These are phyloP conservation scores for Colletotrichum karsti DNA, from an alignment of 2,329 filamentous ascomycete genomes.

Conservation along the genomic window DNA sequence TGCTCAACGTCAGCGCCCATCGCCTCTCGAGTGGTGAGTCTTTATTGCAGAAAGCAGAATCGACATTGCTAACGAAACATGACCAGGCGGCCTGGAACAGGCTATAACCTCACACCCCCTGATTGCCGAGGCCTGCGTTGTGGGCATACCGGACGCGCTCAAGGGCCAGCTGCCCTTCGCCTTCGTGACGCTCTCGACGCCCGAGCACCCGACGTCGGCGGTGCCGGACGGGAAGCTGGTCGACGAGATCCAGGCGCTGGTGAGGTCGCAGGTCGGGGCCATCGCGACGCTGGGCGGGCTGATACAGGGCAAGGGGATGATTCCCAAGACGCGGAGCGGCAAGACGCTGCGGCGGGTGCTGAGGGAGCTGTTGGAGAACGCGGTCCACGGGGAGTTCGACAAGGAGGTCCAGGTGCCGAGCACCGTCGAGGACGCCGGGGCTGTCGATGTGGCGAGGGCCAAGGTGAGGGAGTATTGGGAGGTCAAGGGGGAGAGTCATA, in stretches of 20 bases:
- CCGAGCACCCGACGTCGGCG: slow-evolving; percentile 59
- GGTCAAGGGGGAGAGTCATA: slow-evolving; percentile 51
- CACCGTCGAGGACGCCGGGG: slow-evolving; percentile 83
- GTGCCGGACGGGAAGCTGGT: slow-evolving; percentile 54
- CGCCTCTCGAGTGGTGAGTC: slow-evolving; percentile 82
- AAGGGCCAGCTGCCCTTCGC: slow-evolving; percentile 95
- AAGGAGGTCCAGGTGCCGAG: slow-evolving; percentile 79
- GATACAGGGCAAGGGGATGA: slow-evolving; percentile 85
- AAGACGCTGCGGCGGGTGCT: slow-evolving; percentile 88
- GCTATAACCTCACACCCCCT: slow-evolving; percentile 82
- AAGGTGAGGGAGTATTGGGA: slow-evolving; percentile 82
- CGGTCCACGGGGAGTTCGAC: slow-evolving; percentile 75
- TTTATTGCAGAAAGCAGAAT: background rate
- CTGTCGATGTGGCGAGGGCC: slow-evolving; percentile 76
- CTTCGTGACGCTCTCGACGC: slow-evolving; percentile 70
- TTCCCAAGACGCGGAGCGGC: slow-evolving; percentile 90
- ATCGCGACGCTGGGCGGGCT: slow-evolving; percentile 89
- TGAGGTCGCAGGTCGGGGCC: slow-evolving; percentile 84
- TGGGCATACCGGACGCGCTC: slow-evolving; percentile 83
- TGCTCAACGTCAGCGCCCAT: slow-evolving; percentile 96
- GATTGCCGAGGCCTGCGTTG: slow-evolving; percentile 85
- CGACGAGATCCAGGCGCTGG: slow-evolving; percentile 74
- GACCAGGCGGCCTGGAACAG: slow-evolving; percentile 85
- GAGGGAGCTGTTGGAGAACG: slow-evolving; percentile 86
- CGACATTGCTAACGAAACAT: background rate